phyloP scores from a whole-genome alignment of 305 asterid genomes.

The Fraxinus angustifolia region DNA sequence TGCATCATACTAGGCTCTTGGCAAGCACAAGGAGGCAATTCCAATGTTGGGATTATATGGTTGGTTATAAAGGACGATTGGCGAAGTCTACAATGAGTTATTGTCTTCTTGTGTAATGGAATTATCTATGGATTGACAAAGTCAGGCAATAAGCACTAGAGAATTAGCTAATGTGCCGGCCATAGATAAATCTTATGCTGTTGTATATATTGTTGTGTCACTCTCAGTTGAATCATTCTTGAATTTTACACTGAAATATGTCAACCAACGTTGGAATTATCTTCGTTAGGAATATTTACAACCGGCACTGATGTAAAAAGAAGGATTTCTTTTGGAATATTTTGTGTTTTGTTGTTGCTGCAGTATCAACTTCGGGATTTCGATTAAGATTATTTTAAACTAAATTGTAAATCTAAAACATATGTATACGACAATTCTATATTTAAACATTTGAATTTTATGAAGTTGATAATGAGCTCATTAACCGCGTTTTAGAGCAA shows the following conservation, averaged over 20 bases:
- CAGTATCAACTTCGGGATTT: neutral
- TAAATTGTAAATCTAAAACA: neutral
- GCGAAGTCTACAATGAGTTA: conserved; percentile 27
- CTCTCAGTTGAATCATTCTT: conserved; percentile 34
- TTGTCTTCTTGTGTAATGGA: neutral
- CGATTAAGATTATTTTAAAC: neutral
- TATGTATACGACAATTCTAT: neutral
- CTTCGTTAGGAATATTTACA: conserved; percentile 11
- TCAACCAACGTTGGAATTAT: conserved; percentile 14
- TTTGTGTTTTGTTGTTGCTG: neutral
- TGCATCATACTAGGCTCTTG: conserved; percentile 26
- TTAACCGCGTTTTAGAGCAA: neutral
- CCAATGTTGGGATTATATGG: neutral
- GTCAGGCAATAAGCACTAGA: neutral
- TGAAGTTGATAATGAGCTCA: neutral
- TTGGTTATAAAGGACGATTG: neutral
- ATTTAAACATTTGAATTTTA: neutral
- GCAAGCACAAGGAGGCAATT: conserved; percentile 12
- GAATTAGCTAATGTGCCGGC: conserved; percentile 31
- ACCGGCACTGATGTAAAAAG: neutral
- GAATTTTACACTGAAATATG: conserved; percentile 18
- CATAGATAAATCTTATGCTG: conserved; percentile 9
- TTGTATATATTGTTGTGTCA: conserved; percentile 2
- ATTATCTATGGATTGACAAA: neutral
- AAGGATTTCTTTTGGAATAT: neutral